Conservation (phyloP, 805 yeast species). For the Saccharomycopsis selenospora region DNA sequence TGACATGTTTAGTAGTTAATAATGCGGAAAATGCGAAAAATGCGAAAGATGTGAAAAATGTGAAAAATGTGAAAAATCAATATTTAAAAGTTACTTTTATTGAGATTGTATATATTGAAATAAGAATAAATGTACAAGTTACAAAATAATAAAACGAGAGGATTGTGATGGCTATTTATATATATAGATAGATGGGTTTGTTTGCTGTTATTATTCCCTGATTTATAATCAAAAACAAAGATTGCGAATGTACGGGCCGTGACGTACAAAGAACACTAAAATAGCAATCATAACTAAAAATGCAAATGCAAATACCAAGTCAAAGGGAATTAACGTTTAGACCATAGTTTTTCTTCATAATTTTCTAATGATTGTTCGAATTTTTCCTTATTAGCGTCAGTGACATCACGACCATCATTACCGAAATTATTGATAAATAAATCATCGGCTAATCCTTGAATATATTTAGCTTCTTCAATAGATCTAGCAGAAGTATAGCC, state of each 20-base stretch:
- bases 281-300: background rate
- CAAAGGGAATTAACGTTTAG: background rate
- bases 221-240: too few species aligned
- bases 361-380: constrained; percentile 14
- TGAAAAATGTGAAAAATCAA: background rate
- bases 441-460: constrained; percentile 20
- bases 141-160: too few species aligned
- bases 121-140: too few species aligned
- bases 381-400: constrained; percentile 7
- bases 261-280: background rate
- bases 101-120: too few species aligned
- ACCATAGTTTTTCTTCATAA: constrained; percentile 11
- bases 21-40: too few species aligned
- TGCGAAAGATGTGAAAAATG: background rate
- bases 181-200: too few species aligned
- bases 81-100: too few species aligned
- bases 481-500: constrained; percentile 19
- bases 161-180: too few species aligned
- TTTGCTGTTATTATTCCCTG: too few species aligned
- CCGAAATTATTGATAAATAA: constrained; percentile 20
- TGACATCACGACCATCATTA: constrained; percentile 12
- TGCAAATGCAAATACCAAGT: background rate
- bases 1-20: too few species aligned
- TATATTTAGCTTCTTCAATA: constrained; percentile 12
- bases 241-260: too few species aligned